Base-by-base conservation (phyloP, 2,329 filamentous ascomycete species). In the Calonectria multiphialidica region DNA sequence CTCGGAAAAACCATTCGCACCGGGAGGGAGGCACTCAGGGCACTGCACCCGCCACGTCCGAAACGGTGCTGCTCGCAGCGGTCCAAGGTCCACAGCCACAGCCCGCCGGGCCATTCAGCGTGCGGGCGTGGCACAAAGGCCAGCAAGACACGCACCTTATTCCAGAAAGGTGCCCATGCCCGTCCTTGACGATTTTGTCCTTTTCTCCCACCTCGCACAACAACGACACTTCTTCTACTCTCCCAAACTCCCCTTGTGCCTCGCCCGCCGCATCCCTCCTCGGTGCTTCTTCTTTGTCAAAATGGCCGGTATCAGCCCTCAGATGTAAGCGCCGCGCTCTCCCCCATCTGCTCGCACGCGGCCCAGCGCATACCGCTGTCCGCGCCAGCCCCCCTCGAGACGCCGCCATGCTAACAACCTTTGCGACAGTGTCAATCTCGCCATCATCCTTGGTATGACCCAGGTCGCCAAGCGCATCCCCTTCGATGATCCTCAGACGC, bases 381-480 rank as follows among this genome's bases (percentile, higher is more conserved):
- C 69, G 74, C 76, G 76, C 74, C 75, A 68, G 40, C 40, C 33
- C 59, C 47, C 18, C 44, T 49, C 61, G 35, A 13, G 25, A 25
- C 30, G 59, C 75, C 45, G 21, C 35, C 66, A 72, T 74, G 68
- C 80, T 83, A 76, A 82, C 66, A 45, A 49, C 21, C 49, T 23
- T 53, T 40, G 65, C 67, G 75, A 78, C 85, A 98, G 95, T 81
- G 95, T 94, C 85, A 98, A 98, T 90, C 90, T 98, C 84, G 89
- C 95, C 88, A 95, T 98, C 92, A 96, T 98, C 88, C 91, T 98
- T 79, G 94, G 94, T 83, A 97, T 98, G 93, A 98, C 98, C 95
- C 96, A 98, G 90, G 94, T 98, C 74, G 94, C 95, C 80, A 98
- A 98, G 91, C 95, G 93, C 86, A 92, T 99, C 74, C 95, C 96